phyloP scores from a whole-genome alignment of 2,329 filamentous ascomycete species.

The Achaetomium macrosporum region DNA sequence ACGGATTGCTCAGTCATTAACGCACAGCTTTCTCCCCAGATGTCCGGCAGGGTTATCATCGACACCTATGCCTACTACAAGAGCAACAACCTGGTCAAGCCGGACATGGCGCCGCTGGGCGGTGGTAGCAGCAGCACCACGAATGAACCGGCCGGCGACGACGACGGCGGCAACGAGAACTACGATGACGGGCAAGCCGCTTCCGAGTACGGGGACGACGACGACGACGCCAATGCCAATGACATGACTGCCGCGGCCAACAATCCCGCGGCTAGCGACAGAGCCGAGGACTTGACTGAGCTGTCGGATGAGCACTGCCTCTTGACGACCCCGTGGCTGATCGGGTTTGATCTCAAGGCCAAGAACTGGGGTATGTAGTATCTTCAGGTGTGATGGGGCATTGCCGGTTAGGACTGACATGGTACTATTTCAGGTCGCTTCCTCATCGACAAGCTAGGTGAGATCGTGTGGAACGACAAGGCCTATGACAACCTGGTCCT shows the following conservation, averaged over 20 bases:
- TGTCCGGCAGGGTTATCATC: slow-evolving; percentile 30
- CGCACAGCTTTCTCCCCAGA: slow-evolving; percentile 1
- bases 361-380: slow-evolving; percentile 29
- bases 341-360: slow-evolving; percentile 33
- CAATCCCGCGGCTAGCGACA: neutral
- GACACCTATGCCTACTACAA: slow-evolving; percentile 34
- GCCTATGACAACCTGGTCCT: slow-evolving; percentile 35
- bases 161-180: too few relatives aligned
- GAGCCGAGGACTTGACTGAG: slow-evolving; percentile 22
- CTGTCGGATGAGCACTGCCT: slow-evolving; percentile 33
- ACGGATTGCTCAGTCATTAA: too few relatives aligned
- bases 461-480: slow-evolving; percentile 32
- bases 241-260: slow-evolving; percentile 14
- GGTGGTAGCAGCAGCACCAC: too few relatives aligned
- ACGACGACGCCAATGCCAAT: neutral
- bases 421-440: slow-evolving; percentile 15
- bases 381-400: neutral
- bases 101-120: slow-evolving; percentile 23
- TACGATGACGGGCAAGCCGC: neutral
- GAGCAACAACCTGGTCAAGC: slow-evolving; percentile 28
- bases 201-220: neutral
- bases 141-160: neutral
- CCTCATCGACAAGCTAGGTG: slow-evolving; percentile 25
- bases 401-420: too few relatives aligned
- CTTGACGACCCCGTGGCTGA: slow-evolving; percentile 33